Conservation (phyloP, 257 asterid species). For the Solanum verrucosum region DNA sequence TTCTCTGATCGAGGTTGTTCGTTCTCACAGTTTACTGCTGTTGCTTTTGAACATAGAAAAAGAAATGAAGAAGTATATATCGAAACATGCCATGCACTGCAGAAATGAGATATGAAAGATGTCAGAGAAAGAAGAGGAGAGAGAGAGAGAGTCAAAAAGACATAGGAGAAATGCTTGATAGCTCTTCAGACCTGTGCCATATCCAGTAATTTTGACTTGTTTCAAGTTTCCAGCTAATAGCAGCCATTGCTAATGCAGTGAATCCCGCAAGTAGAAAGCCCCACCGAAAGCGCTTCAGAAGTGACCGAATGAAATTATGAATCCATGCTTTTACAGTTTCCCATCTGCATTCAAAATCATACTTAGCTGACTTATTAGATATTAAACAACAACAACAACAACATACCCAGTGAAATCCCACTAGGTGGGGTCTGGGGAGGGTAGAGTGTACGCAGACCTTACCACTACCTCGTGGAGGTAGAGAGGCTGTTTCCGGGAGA, state of each 20-base stretch:
- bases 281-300: conserved; percentile 68
- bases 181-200: conserved; percentile 76
- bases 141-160: neutral
- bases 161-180: neutral
- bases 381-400: neutral
- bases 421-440: no score
- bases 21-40: conserved; percentile 26
- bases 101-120: conserved; percentile 18
- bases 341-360: conserved; percentile 45
- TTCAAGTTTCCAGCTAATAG: conserved; percentile 77
- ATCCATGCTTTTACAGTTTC: conserved; percentile 46
- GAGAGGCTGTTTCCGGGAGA: no score
- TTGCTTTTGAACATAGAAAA: conserved; percentile 82
- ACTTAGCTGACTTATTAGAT: neutral
- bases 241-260: conserved; percentile 67
- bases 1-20: conserved; percentile 34
- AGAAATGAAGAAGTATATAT: conserved; percentile 81
- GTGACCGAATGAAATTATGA: conserved; percentile 29
- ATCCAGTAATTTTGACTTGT: conserved; percentile 79
- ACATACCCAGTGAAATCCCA: no score
- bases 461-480: no score
- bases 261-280: conserved; percentile 60
- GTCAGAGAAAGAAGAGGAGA: neutral
- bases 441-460: no score
- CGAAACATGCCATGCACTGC: conserved; percentile 86